Percentiles rank a stretch among this genome's conserved stretches.
Conservation (phyloP, 1,284 basidiomycete species). For the Puccinia coronata region DNA sequence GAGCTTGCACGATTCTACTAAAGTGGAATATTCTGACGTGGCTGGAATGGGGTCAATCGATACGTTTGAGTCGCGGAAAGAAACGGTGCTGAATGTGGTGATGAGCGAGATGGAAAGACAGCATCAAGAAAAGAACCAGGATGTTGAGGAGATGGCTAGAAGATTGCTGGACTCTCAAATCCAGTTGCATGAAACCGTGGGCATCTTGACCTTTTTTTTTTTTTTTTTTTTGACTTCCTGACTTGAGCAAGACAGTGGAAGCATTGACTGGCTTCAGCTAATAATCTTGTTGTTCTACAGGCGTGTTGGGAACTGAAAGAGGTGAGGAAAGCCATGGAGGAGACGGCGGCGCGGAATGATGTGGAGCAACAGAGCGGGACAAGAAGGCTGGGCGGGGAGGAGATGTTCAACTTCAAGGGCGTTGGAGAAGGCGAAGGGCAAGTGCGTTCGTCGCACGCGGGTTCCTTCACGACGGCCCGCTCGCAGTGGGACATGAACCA, state of each 20-base stretch:
- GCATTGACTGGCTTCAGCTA: too few species aligned
- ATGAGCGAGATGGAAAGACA: constrained; percentile 44
- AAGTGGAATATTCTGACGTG: neutral
- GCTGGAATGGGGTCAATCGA: neutral
- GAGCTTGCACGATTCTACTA: constrained; percentile 5
- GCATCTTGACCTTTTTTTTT: too few species aligned
- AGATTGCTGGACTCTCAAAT: constrained; percentile 37
- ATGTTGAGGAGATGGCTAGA: constrained; percentile 1
- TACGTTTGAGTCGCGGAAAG: constrained; percentile 16
- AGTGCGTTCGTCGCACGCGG: neutral
- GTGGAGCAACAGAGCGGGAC: neutral
- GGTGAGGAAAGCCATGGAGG: constrained; percentile 1
- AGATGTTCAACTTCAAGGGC: too few species aligned
- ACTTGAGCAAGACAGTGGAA: neutral
- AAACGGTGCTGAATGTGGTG: constrained; percentile 44
- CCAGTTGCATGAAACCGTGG: constrained; percentile 22
- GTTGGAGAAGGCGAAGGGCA: neutral
- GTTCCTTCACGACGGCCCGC: neutral
- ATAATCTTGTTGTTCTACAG: neutral
- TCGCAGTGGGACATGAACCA: neutral
- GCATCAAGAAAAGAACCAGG: constrained; percentile 31
- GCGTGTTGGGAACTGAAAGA: neutral
- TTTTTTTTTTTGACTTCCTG: neutral
- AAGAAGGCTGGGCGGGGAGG: too few species aligned
- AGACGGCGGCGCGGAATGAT: neutral